These are phyloP conservation scores for Penicillium soppii DNA, from an alignment of 495 filamentous ascomycete species.

Conservation along the genomic window DNA sequence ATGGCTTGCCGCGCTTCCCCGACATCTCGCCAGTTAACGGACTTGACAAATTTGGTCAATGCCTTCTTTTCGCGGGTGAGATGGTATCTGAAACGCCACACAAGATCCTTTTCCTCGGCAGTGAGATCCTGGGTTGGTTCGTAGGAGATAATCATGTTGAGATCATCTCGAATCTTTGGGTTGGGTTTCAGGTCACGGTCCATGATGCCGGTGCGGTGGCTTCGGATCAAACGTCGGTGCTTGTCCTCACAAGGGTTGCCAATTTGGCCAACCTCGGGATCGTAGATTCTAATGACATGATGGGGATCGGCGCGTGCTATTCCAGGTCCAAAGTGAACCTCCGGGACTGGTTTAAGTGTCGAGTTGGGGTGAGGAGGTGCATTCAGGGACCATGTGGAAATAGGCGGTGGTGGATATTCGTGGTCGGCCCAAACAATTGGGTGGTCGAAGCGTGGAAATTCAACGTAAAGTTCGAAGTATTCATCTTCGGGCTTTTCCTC, in stretches of 20 bases:
- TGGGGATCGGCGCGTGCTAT: constrained; percentile 62
- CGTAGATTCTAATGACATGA: constrained; percentile 78
- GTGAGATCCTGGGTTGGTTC: constrained; percentile 86
- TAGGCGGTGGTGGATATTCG: constrained; percentile 81
- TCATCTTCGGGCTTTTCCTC: constrained; percentile 50
- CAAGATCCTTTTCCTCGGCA: constrained; percentile 87
- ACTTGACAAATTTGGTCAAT: constrained; percentile 96
- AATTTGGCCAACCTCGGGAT: constrained; percentile 82
- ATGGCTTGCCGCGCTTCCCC: constrained; percentile 85
- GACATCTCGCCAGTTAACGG: constrained; percentile 88
- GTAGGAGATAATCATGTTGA: constrained; percentile 89
- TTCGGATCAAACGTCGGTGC: constrained; percentile 86
- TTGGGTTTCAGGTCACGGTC: constrained; percentile 95
- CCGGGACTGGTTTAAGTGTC: constrained; percentile 71
- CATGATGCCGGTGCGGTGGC: constrained; percentile 86
- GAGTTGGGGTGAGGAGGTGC: constrained; percentile 63
- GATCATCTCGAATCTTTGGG: constrained; percentile 90
- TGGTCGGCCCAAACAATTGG: constrained; percentile 93
- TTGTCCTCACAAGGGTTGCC: constrained; percentile 97
- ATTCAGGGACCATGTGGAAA: constrained; percentile 67
- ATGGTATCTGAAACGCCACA: constrained; percentile 97
- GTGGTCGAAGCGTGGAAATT: constrained; percentile 93
- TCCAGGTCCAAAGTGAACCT: constrained; percentile 79
- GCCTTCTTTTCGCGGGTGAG: constrained; percentile 89
- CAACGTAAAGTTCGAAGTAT: constrained; percentile 77